A percentile compares a stretch with the other conserved stretches of the same genome.
phyloP scores from a whole-genome alignment of 257 asterid species.

The Pogostemon cablin region DNA sequence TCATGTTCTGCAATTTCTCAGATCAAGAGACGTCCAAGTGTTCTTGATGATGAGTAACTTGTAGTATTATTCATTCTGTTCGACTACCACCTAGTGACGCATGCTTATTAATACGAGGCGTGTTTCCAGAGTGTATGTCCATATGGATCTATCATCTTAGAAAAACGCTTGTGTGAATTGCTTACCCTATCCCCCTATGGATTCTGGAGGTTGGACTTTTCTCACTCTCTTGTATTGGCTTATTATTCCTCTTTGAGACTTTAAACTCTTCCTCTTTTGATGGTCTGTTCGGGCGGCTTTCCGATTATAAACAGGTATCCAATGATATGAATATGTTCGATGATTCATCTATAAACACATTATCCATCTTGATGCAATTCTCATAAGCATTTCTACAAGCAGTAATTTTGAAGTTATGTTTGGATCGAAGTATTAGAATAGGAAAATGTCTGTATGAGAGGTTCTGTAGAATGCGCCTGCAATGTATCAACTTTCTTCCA shows the following conservation, averaged over 20 bases:
- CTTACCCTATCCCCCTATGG: background rate
- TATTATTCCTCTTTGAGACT: background rate
- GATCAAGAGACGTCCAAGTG: conserved; percentile 84
- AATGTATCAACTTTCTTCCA: too few species aligned
- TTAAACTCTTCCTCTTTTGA: background rate
- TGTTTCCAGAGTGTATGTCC: conserved; percentile 15
- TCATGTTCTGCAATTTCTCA: conserved; percentile 35
- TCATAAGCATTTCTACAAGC: too few species aligned
- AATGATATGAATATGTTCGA: background rate
- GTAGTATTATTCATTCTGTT: conserved; percentile 11
- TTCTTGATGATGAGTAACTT: conserved; percentile 83
- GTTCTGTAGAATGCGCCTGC: too few species aligned
- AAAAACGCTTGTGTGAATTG: background rate
- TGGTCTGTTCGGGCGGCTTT: background rate
- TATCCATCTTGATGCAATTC: too few species aligned
- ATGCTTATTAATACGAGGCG: conserved; percentile 20
- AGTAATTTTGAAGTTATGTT: too few species aligned
- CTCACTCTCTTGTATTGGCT: background rate
- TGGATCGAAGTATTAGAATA: too few species aligned
- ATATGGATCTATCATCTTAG: conserved; percentile 17
- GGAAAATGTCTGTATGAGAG: too few species aligned
- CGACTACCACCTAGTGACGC: conserved; percentile 2
- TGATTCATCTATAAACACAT: too few species aligned
- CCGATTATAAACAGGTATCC: background rate
- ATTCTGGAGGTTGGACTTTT: conserved; percentile 9